Conservation (phyloP, 805 yeast species). For the Ogataea saltuana region DNA sequence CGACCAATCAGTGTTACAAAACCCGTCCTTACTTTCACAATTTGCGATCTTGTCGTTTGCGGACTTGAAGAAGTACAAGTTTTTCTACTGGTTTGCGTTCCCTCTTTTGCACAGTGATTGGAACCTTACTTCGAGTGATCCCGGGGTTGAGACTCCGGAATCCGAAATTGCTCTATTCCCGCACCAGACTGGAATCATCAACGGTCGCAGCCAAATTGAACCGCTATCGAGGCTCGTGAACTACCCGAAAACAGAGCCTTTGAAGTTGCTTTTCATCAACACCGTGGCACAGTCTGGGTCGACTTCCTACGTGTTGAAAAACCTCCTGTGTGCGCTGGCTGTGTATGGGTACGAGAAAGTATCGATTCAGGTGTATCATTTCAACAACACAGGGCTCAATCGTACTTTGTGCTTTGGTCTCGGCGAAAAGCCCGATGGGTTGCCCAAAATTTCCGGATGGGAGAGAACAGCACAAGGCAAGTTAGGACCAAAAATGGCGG, state of each 20-base stretch:
- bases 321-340: slow-evolving; percentile 32
- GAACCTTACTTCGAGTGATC: slow-evolving; percentile 30
- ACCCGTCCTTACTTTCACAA: slow-evolving; percentile 43
- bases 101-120: slow-evolving; percentile 65
- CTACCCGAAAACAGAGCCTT: slow-evolving; percentile 1
- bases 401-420: slow-evolving; percentile 30
- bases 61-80: slow-evolving; percentile 85
- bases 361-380: slow-evolving; percentile 42
- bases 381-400: slow-evolving; percentile 27
- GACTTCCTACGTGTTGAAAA: slow-evolving; percentile 26
- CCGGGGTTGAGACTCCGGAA: background rate
- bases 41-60: slow-evolving; percentile 69
- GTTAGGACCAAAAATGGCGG: slow-evolving; percentile 80
- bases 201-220: slow-evolving; percentile 8
- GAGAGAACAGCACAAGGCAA: slow-evolving; percentile 75
- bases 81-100: slow-evolving; percentile 85
- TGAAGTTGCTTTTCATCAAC: slow-evolving; percentile 29
- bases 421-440: slow-evolving; percentile 11
- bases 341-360: slow-evolving; percentile 38
- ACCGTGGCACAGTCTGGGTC: slow-evolving; percentile 25
- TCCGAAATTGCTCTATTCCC: background rate
- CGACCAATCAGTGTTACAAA: slow-evolving; percentile 36
- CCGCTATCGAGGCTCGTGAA: slow-evolving; percentile 14
- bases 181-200: slow-evolving; percentile 22
- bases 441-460: slow-evolving; percentile 77